A percentile compares a stretch with the other conserved stretches of the same genome.
phyloP scores from a whole-genome alignment of 768 basidiomycete species.

The Suillus subalutaceus region DNA sequence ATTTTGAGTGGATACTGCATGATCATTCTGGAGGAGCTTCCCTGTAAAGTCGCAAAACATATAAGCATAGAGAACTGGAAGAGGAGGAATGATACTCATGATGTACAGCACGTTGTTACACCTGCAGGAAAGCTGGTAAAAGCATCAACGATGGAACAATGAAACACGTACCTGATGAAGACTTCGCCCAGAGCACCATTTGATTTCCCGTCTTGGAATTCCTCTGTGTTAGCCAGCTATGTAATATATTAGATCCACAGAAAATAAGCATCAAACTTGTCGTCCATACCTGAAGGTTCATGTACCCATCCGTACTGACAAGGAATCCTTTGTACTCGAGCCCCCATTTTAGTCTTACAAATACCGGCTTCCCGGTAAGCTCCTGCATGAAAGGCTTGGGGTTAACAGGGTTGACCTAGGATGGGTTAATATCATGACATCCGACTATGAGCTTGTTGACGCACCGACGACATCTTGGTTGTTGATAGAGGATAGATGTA shows the following conservation, averaged over 20 bases:
- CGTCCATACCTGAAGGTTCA: constrained; percentile 90
- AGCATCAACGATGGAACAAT: constrained; percentile 1
- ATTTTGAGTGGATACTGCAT: background rate
- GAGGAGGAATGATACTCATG: constrained; percentile 57
- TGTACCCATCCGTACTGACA: constrained; percentile 98
- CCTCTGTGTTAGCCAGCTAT: constrained; percentile 98
- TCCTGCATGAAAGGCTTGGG: constrained; percentile 99
- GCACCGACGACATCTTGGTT: constrained; percentile 69
- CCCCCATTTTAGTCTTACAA: constrained; percentile 97
- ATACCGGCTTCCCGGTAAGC: constrained; percentile 95
- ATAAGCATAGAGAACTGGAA: constrained; percentile 21
- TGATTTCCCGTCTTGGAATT: constrained; percentile 94
- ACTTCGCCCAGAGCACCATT: constrained; percentile 98
- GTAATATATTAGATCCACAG: constrained; percentile 1
- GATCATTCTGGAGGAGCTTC: constrained; percentile 64
- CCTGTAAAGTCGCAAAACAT: constrained; percentile 52
- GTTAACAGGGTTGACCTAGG: constrained; percentile 89
- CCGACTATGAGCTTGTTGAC: constrained; percentile 29
- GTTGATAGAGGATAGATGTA: constrained; percentile 34
- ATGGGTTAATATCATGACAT: constrained; percentile 16
- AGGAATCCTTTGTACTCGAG: constrained; percentile 99
- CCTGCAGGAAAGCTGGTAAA: constrained; percentile 40
- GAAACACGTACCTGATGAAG: constrained; percentile 81
- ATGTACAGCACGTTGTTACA: constrained; percentile 98
- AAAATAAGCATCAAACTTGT: background rate